Conservation (phyloP, 2,329 filamentous ascomycete genomes). For the Zymoseptoria crescenta region DNA sequence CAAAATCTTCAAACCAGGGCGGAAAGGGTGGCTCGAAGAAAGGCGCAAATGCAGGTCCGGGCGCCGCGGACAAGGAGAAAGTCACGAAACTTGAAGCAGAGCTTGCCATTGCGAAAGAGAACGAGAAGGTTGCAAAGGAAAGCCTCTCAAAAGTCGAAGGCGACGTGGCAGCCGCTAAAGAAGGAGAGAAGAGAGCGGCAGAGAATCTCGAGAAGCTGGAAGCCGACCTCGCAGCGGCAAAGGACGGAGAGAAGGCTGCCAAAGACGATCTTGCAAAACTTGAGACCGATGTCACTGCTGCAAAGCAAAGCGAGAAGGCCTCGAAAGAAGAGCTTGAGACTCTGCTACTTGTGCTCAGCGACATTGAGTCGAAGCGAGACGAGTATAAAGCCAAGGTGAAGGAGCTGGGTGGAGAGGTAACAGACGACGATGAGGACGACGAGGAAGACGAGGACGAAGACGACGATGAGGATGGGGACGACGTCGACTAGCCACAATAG, state of each 20-base stretch:
- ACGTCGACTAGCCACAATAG: background rate
- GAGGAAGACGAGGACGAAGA: constrained; percentile 24
- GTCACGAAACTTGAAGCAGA: constrained; percentile 9
- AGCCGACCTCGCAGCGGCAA: constrained; percentile 6
- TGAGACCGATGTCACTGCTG: constrained; percentile 12
- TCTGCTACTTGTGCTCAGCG: constrained; percentile 39
- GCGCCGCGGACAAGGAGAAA: constrained; percentile 8
- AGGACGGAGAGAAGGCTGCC: constrained; percentile 1
- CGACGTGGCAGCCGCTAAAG: constrained; percentile 4
- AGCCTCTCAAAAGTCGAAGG: constrained; percentile 3
- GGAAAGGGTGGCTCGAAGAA: background rate
- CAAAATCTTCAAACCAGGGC: constrained; percentile 1
- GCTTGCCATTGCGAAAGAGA: constrained; percentile 5
- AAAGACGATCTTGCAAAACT: constrained; percentile 8
- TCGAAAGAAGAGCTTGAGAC: constrained; percentile 20
- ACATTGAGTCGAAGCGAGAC: constrained; percentile 39
- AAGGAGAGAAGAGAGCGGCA: constrained; percentile 1
- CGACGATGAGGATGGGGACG: constrained; percentile 19
- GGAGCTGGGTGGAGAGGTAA: constrained; percentile 25
- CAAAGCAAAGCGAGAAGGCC: constrained; percentile 8
- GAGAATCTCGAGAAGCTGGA: constrained; percentile 9
- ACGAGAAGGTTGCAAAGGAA: constrained; percentile 3
- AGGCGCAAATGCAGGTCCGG: background rate
- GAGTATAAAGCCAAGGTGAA: constrained; percentile 25
- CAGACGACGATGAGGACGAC: constrained; percentile 26